Percentiles rank a stretch among this genome's conserved stretches.
These are phyloP conservation scores for Dryas drummondii DNA, from an alignment of 306 rosid species.

Conservation along the genomic window DNA sequence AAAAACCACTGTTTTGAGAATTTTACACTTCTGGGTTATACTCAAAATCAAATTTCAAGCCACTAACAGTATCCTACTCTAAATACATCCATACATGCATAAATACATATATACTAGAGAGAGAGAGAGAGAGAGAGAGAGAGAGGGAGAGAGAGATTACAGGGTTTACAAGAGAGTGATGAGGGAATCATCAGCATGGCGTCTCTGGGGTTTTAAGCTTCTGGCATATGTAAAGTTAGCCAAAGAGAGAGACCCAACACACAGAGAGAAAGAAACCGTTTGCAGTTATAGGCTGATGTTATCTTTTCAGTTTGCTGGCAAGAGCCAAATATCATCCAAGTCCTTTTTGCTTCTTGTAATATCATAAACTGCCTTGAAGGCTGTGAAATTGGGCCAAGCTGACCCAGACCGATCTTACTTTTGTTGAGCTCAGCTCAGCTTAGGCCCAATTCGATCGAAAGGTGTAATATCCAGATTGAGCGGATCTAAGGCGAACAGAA, in stretches of 20 bases:
- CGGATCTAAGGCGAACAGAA: no score
- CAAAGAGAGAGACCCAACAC: neutral
- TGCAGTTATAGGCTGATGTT: constrained; percentile 9
- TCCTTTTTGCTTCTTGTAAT: constrained; percentile 11
- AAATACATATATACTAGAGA: constrained; percentile 1
- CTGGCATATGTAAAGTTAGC: constrained; percentile 15
- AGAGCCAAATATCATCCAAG: constrained; percentile 4
- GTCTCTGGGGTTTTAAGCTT: constrained; percentile 12
- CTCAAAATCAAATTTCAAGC: neutral
- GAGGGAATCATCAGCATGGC: constrained; percentile 45
- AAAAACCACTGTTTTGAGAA: neutral
- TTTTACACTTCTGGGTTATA: neutral
- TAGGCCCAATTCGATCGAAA: neutral
- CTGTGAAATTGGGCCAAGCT: neutral
- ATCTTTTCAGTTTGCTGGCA: constrained; percentile 21
- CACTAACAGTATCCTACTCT: neutral
- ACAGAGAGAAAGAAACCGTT: neutral
- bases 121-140: constrained; percentile 23
- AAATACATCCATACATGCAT: neutral
- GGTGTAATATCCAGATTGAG: neutral
- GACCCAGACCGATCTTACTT: neutral
- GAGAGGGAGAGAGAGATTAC: constrained; percentile 37
- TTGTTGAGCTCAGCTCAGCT: neutral
- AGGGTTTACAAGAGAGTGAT: constrained; percentile 21
- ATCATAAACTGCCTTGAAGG: neutral